phyloP scores from a whole-genome alignment of 2,329 filamentous ascomycete genomes.

The Xylariaceae sp. region DNA sequence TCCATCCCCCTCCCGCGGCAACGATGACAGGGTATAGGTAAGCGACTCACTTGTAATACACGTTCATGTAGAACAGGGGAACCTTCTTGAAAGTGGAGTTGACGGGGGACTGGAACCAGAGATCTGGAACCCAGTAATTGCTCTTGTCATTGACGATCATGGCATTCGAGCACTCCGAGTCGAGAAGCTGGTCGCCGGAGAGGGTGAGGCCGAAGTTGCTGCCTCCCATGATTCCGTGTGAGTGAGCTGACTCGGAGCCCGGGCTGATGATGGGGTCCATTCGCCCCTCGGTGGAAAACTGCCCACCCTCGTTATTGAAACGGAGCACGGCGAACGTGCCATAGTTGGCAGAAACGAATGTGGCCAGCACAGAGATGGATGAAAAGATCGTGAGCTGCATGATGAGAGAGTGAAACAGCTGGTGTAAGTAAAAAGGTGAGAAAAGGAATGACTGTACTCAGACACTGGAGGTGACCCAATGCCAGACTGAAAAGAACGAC shows the following conservation, averaged over 20 bases:
- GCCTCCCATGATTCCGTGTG: slow-evolving; percentile 63
- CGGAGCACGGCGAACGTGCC: slow-evolving; percentile 59
- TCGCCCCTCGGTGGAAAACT: slow-evolving; percentile 50
- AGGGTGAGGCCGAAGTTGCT: slow-evolving; percentile 57
- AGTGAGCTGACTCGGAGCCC: slow-evolving; percentile 49
- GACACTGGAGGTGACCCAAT: too few species aligned
- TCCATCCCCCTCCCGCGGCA: background rate
- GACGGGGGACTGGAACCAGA: slow-evolving; percentile 58
- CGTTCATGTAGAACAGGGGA: slow-evolving; percentile 62
- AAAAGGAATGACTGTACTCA: slow-evolving; percentile 1
- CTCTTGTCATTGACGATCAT: slow-evolving; percentile 58
- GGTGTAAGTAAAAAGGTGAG: background rate
- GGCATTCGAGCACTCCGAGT: slow-evolving; percentile 63
- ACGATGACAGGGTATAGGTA: background rate
- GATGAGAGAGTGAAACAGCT: slow-evolving; percentile 1
- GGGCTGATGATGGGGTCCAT: slow-evolving; percentile 61
- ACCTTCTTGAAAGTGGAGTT: slow-evolving; percentile 58
- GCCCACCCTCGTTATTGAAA: slow-evolving; percentile 50
- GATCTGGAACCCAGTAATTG: slow-evolving; percentile 67
- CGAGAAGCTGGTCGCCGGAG: slow-evolving; percentile 48
- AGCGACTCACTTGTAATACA: slow-evolving; percentile 61
- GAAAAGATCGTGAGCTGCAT: slow-evolving; percentile 9
- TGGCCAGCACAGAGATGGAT: slow-evolving; percentile 6
- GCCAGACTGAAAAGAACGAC: too few species aligned
- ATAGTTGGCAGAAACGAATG: slow-evolving; percentile 5